Evolutionary conservation across 2,329 filamentous ascomycete genomes (phyloP).

Genomic region (Dryadomyces quercivorus): DNA sequence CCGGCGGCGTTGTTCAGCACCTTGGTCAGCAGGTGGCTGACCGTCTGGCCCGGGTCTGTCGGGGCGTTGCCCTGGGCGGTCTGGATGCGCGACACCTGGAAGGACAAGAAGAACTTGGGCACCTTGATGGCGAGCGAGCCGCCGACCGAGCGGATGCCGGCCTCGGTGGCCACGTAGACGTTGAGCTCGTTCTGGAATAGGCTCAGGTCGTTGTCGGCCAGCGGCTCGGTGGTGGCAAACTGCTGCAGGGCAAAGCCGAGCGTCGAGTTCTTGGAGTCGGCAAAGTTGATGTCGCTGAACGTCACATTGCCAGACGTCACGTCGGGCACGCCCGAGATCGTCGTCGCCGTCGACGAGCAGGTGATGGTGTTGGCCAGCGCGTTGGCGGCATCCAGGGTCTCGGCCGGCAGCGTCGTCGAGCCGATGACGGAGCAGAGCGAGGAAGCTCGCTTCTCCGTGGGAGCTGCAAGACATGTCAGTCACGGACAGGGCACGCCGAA

Average conservation of each 20-base stretch:
- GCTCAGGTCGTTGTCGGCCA: slow-evolving; percentile 35
- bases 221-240: slow-evolving; percentile 38
- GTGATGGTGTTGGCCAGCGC: slow-evolving; percentile 31
- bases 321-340: slow-evolving; percentile 42
- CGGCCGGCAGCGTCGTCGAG: slow-evolving; percentile 33
- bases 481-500: no score
- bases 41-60: slow-evolving; percentile 35
- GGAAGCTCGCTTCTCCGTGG: slow-evolving; percentile 5
- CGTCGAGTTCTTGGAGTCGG: slow-evolving; percentile 31
- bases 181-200: slow-evolving; percentile 41
- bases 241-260: slow-evolving; percentile 39
- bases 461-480: slow-evolving; percentile 7
- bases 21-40: slow-evolving; percentile 45
- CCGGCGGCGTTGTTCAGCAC: slow-evolving; percentile 41
- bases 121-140: slow-evolving; percentile 45
- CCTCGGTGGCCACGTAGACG: slow-evolving; percentile 47
- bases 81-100: slow-evolving; percentile 46
- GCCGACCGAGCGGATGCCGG: slow-evolving; percentile 39
- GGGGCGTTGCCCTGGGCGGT: slow-evolving; percentile 45
- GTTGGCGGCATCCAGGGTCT: slow-evolving; percentile 30
- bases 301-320: slow-evolving; percentile 35
- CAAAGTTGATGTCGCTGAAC: slow-evolving; percentile 46
- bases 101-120: slow-evolving; percentile 50
- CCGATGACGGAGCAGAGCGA: slow-evolving; percentile 41
- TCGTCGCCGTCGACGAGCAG: slow-evolving; percentile 33